Evolutionary conservation across 1,139 yeast genomes (phyloP).

Genomic region (Geotrichum bryndzae): DNA sequence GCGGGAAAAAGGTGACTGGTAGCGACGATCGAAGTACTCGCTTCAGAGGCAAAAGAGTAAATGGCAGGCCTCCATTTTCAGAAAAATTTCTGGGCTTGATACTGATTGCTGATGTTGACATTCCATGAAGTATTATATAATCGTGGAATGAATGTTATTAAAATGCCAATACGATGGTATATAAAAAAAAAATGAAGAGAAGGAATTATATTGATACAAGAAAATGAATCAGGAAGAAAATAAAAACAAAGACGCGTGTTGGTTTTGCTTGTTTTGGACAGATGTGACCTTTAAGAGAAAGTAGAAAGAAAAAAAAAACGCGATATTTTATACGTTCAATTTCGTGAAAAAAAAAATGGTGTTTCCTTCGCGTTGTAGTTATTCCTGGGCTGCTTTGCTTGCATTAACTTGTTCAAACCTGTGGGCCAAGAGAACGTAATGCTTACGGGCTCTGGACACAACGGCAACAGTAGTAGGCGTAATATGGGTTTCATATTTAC

Average conservation of each 20-base stretch:
- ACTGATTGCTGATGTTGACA: neutral
- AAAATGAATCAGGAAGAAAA: no score
- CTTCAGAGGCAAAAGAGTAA: conserved; percentile 10
- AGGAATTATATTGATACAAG: neutral
- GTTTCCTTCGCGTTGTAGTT: no score
- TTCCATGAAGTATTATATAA: neutral
- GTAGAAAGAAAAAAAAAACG: no score
- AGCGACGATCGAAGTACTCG: conserved; percentile 8
- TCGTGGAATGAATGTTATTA: neutral
- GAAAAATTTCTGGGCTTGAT: neutral
- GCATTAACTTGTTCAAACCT: no score
- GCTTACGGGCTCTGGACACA: no score
- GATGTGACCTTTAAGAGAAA: no score
- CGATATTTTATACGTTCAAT: no score
- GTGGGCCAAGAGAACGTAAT: no score
- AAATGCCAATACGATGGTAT: neutral
- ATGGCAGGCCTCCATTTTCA: neutral
- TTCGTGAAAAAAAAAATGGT: no score
- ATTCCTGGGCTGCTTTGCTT: no score
- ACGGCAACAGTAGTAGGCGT: no score
- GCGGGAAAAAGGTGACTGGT: conserved; percentile 7
- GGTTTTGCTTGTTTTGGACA: no score
- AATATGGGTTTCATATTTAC: neutral
- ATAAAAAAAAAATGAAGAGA: neutral
- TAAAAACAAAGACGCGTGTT: neutral